Conservation (phyloP, 169 alveolate genomes). For the Plasmodium relictum region DNA sequence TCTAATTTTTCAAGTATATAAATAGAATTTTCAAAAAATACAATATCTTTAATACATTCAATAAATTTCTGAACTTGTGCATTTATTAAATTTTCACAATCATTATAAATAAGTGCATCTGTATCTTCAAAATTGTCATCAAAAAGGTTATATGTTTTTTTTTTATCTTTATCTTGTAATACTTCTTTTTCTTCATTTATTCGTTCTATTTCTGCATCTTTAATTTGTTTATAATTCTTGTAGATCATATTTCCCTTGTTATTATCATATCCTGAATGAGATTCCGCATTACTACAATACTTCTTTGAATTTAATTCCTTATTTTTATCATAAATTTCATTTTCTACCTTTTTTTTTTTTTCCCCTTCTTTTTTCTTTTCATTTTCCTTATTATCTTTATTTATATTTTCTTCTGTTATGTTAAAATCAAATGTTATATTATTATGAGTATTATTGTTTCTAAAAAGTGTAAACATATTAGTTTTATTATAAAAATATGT, state of each 20-base stretch:
- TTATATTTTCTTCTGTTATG: background rate
- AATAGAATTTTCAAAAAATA: constrained; percentile 73
- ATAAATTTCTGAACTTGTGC: constrained; percentile 52
- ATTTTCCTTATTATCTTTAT: background rate
- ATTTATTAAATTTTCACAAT: constrained; percentile 68
- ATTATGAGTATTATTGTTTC: constrained; percentile 8
- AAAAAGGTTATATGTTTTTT: constrained; percentile 26
- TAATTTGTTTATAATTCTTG: no score
- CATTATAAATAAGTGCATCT: constrained; percentile 27
- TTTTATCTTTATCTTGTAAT: background rate
- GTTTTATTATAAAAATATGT: constrained; percentile 70
- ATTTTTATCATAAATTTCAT: background rate
- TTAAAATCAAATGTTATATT: background rate
- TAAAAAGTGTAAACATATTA: constrained; percentile 61
- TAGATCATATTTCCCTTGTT: background rate
- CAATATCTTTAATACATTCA: constrained; percentile 67
- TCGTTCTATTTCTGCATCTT: no score
- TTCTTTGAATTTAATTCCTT: background rate
- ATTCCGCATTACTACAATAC: background rate
- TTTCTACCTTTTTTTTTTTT: background rate
- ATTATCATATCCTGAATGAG: background rate
- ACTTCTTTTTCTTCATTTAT: background rate
- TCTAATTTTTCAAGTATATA: constrained; percentile 65
- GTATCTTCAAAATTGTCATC: constrained; percentile 29
- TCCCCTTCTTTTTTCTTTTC: background rate